These are phyloP conservation scores for Podaxis sp. DNA, from an alignment of 768 basidiomycete genomes.

Conservation along the genomic window DNA sequence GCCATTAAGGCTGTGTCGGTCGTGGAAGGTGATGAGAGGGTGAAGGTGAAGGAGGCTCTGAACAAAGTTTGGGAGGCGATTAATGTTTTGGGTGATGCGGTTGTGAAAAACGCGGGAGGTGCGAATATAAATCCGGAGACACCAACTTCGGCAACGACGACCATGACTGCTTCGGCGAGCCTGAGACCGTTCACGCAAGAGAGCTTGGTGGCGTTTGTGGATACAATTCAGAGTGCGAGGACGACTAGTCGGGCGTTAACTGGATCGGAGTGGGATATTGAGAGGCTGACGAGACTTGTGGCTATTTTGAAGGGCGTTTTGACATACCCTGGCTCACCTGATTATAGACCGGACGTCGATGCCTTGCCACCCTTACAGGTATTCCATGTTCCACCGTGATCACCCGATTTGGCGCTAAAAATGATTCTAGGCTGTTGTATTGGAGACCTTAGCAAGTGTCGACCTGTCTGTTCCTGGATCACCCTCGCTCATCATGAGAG, in stretches of 20 bases:
- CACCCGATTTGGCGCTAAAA: neutral
- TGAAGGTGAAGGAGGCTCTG: slow-evolving; percentile 44
- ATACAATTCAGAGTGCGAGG: slow-evolving; percentile 64
- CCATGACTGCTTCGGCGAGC: slow-evolving; percentile 16
- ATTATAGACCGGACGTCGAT: slow-evolving; percentile 90
- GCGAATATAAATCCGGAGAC: slow-evolving; percentile 24
- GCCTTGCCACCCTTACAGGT: slow-evolving; percentile 79
- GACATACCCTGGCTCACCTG: slow-evolving; percentile 80
- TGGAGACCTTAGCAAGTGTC: slow-evolving; percentile 68
- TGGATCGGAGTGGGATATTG: slow-evolving; percentile 63
- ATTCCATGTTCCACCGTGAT: slow-evolving; percentile 14
- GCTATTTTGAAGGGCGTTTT: slow-evolving; percentile 76
- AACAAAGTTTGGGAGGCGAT: slow-evolving; percentile 72
- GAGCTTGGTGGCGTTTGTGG: slow-evolving; percentile 78
- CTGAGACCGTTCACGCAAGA: slow-evolving; percentile 73
- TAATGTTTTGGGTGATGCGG: slow-evolving; percentile 58
- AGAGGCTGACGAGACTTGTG: slow-evolving; percentile 68
- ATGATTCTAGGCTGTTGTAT: slow-evolving; percentile 58
- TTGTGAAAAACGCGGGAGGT: slow-evolving; percentile 24
- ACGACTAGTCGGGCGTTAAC: slow-evolving; percentile 46
- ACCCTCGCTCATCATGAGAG: slow-evolving; percentile 74
- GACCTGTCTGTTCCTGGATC: slow-evolving; percentile 62
- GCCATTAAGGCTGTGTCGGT: slow-evolving; percentile 60
- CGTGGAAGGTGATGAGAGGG: slow-evolving; percentile 40
- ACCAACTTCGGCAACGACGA: slow-evolving; percentile 4